phyloP scores from a whole-genome alignment of 164 flowering plant species.

The Chimonanthus praecox region DNA sequence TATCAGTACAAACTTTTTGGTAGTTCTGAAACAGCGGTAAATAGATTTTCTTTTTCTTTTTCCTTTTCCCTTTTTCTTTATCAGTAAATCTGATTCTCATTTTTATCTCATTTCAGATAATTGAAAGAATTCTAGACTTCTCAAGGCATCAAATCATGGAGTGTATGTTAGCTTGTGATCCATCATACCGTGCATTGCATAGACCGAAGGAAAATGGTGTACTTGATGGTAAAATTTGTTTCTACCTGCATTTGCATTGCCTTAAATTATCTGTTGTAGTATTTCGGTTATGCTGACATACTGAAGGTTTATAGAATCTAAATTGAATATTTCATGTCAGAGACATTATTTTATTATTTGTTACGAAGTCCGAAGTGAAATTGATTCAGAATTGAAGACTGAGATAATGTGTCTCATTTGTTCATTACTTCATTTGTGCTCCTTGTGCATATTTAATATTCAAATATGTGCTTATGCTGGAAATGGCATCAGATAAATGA shows the following conservation, averaged over 20 bases:
- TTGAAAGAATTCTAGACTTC: conserved; percentile 95
- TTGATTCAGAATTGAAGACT: no score
- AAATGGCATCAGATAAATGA: background rate
- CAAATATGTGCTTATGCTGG: background rate
- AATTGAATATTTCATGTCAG: no score
- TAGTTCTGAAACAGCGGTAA: background rate
- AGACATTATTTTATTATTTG: no score
- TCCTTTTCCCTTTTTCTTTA: background rate
- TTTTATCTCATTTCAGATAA: conserved; percentile 37
- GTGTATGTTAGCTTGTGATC: conserved; percentile 83
- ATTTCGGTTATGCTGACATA: background rate
- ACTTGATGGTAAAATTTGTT: conserved; percentile 48
- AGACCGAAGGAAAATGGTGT: conserved; percentile 61
- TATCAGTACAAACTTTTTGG: background rate
- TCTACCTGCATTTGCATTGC: background rate
- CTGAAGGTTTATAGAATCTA: background rate
- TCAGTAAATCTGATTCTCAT: conserved; percentile 1
- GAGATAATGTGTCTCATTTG: no score
- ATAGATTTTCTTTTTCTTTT: background rate
- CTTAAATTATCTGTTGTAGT: background rate
- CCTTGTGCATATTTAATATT: background rate
- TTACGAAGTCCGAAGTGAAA: no score
- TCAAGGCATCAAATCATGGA: conserved; percentile 81
- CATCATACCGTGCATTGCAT: conserved; percentile 78
- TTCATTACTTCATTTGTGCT: background rate